These are phyloP conservation scores for Delphinella strobiligena DNA, from an alignment of 2,329 filamentous ascomycete species.

Conservation along the genomic window DNA sequence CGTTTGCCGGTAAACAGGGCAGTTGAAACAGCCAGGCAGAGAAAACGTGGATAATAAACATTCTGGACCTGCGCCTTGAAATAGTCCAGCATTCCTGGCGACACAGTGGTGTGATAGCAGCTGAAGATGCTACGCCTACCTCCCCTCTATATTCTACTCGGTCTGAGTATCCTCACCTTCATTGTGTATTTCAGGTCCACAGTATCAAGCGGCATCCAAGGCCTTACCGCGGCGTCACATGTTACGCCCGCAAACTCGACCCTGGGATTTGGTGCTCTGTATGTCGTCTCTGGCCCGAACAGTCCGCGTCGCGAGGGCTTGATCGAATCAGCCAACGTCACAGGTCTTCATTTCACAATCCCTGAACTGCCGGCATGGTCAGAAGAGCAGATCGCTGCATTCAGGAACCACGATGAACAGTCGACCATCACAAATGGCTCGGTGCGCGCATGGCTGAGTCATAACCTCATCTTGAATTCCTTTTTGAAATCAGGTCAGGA, in stretches of 20 bases:
- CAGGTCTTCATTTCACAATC: constrained; percentile 25
- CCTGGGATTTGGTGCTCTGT: constrained; percentile 24
- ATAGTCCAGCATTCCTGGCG: too few relatives aligned
- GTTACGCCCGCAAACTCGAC: constrained; percentile 4
- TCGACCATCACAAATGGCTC: constrained; percentile 24
- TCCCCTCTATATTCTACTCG: constrained; percentile 6
- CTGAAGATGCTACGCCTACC: constrained; percentile 3
- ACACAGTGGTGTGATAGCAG: too few relatives aligned
- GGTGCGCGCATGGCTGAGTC: constrained; percentile 29
- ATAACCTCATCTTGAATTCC: constrained; percentile 25
- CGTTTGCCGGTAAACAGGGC: too few relatives aligned
- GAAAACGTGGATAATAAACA: too few relatives aligned
- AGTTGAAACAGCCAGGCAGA: too few relatives aligned
- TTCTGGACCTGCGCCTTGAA: too few relatives aligned
- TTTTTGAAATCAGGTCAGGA: constrained; percentile 31
- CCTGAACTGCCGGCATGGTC: constrained; percentile 27
- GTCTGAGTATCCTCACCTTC: constrained; percentile 3
- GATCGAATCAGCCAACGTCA: constrained; percentile 27
- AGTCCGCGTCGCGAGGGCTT: constrained; percentile 24
- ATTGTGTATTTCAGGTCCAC: constrained; percentile 4
- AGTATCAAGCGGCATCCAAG: neutral
- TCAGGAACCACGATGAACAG: constrained; percentile 18
- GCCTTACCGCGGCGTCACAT: constrained; percentile 2
- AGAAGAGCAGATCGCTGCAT: constrained; percentile 19
- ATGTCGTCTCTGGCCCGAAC: constrained; percentile 24